Evolutionary conservation across 805 yeast genomes (phyloP), one percentile per base, ranked within the genome.

Genomic region (Candida stauntonica): DNA sequence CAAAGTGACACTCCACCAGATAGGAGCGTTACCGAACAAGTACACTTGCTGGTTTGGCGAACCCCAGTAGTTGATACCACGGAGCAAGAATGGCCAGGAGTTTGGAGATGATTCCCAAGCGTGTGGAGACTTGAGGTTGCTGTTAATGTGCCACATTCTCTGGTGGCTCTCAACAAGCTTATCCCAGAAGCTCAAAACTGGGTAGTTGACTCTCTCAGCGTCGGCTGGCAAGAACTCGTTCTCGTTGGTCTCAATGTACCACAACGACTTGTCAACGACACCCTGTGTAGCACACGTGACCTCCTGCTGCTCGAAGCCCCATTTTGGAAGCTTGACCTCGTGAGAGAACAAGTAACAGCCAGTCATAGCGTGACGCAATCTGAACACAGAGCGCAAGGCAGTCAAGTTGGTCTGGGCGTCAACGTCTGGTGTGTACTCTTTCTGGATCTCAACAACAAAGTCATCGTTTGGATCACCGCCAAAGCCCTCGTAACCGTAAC

Each of bases 251-350:
- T 85, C 95, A 51, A 85, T 66, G 61, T 81, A 79, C 91, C 91
- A 85, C 47, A 75, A 67, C 26, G 79, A 67, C 51, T 79, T 70
- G 14, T 73, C 67, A 40, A 74, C 64, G 38, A 70, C 67, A 60
- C 89, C 93, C 50, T 77, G 82, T 15, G 73, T 61, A 26, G 94
- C 87, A 66, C 89, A 74, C 3, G 89, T 77, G 38, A 85, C 94
- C 65, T 85, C 95, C 60, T 81, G 89, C 61, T 85, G 95, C 45
- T 78, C 83, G 49, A 79, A 81, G 1, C 84, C 94, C 89, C 93
- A 84, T 36, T 75, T 76, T 45, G 95, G 95, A 53, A 85, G 70
- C 57, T 81, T 81, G 12, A 73, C 76, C 41, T 75, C 81, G 48
- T 78, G 82, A n/a, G 93, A 80, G 60, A 83, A 85, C 51, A 85